Base-by-base conservation (phyloP, 1,139 yeast species). In the Saccharomycopsis hybrid region DNA sequence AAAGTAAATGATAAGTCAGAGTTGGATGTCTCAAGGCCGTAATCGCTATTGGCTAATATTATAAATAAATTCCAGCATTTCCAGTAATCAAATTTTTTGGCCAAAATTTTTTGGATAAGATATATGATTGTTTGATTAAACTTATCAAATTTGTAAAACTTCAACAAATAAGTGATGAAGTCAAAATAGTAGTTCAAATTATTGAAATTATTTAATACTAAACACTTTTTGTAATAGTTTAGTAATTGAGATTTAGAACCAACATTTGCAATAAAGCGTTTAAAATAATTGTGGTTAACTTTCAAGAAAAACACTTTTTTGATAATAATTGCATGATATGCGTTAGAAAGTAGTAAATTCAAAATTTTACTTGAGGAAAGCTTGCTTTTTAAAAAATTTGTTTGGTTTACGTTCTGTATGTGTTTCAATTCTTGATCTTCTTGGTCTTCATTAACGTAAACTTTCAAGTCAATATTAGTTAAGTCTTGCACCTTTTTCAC, bases 31-130 rank as follows among this genome's bases (percentile, higher is more conserved):
- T 31, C 45, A 38, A 51, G 18, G 5, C 52, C 51, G 40, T 29
- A 50, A 18, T 52, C 32, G 28, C 53, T 47, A 37, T 50, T 52
- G 7, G 41, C 39, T 29, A 53, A 42, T 28, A 53, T 46, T 35
- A 49, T 32, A 25, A 53, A 36, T 11, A 53, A 36, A 36, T 47
- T 48, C 53, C 53, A 48, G 41, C 44, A 36, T 33, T 49, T 48
- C 53, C 54, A 53, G 36, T 45, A 46, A 5, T 37, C 28, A 2
- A 41, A 30, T n/a, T 51, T 44, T 33, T 48, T 37, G 38, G 24
- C 28, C 25, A 53, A 44, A 5, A 52, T 13, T 25, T 9, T 18
- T 42, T 53, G 36, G 33, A 53, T n/a, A 2, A 53, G 13, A 3
- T 8, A 33, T 9, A 50, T 18, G 9, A 52, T 37, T 4, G 41